phyloP scores from a whole-genome alignment of 495 filamentous ascomycete species.

The Penicillium soppii region DNA sequence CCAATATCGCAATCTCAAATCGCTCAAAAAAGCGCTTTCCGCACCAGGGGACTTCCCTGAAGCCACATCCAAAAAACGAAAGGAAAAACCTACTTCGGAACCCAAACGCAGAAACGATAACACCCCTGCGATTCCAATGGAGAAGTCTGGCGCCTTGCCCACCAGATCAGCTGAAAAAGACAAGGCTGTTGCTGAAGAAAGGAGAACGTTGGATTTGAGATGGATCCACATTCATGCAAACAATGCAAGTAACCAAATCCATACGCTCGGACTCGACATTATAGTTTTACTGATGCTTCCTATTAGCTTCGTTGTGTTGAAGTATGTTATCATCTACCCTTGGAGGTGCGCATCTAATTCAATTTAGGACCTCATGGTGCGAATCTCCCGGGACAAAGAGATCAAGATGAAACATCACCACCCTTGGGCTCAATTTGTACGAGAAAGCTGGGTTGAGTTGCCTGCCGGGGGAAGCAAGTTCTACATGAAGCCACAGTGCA shows the following conservation, averaged over 20 bases:
- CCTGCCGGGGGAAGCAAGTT: conserved; percentile 2
- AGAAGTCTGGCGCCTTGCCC: too few relatives aligned
- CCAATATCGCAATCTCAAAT: neutral
- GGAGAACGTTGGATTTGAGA: neutral
- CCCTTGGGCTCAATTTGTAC: conserved; percentile 5
- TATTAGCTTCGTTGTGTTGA: conserved; percentile 5
- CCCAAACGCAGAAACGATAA: too few relatives aligned
- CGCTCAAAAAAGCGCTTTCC: neutral
- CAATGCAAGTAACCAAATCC: conserved; percentile 6
- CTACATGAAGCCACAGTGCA: conserved; percentile 19
- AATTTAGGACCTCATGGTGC: conserved; percentile 13
- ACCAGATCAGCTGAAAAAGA: neutral
- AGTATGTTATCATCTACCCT: neutral
- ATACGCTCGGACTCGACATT: neutral
- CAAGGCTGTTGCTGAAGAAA: neutral
- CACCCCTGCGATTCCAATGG: neutral
- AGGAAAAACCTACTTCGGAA: neutral
- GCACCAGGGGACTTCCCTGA: neutral
- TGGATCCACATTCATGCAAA: conserved; percentile 19
- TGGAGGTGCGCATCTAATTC: neutral
- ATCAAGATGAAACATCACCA: conserved; percentile 5
- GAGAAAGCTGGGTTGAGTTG: conserved; percentile 7
- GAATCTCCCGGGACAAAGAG: conserved; percentile 9
- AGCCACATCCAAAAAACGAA: neutral
- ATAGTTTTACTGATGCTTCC: neutral